Conservation (phyloP, 768 basidiomycete species). For the Tulasnella sp. region DNA sequence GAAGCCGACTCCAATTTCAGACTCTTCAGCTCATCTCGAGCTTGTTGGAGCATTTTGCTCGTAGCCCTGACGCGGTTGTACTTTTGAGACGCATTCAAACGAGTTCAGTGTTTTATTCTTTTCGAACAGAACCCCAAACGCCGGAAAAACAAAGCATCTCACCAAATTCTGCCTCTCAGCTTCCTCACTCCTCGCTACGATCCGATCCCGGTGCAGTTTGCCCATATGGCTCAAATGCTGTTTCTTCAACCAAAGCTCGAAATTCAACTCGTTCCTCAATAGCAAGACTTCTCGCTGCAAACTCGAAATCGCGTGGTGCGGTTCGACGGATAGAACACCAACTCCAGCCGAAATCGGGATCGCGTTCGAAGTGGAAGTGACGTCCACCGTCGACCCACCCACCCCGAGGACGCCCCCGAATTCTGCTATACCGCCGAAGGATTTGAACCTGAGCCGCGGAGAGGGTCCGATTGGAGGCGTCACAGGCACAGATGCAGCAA, state of each 20-base stretch:
- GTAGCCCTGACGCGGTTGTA: conserved; percentile 78
- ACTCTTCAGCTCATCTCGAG: conserved; percentile 63
- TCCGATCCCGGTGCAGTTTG: conserved; percentile 65
- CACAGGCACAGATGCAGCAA: not conserved
- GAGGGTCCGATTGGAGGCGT: not conserved
- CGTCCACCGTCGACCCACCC: not conserved
- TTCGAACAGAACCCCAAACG: no score
- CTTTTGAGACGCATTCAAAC: no score
- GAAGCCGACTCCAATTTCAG: conserved; percentile 65
- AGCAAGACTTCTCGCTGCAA: conserved; percentile 70
- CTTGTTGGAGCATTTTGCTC: conserved; percentile 53
- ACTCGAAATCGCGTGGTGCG: conserved; percentile 44
- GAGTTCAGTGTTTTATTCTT: no score
- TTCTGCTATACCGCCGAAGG: not conserved
- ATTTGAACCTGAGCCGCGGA: conserved; percentile 3
- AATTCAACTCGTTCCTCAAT: conserved; percentile 73
- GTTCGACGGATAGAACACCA: not conserved
- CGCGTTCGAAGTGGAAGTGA: conserved; percentile 3
- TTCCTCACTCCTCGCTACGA: conserved; percentile 66
- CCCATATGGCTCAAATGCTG: conserved; percentile 78
- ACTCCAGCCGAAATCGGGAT: not conserved
- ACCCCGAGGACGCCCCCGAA: not conserved
- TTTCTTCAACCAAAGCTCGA: conserved; percentile 74
- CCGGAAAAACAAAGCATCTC: no score
- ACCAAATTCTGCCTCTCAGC: conserved; percentile 76